These are phyloP conservation scores for Polyplosphaeria fusca DNA, from an alignment of 495 filamentous ascomycete genomes.

Conservation along the genomic window DNA sequence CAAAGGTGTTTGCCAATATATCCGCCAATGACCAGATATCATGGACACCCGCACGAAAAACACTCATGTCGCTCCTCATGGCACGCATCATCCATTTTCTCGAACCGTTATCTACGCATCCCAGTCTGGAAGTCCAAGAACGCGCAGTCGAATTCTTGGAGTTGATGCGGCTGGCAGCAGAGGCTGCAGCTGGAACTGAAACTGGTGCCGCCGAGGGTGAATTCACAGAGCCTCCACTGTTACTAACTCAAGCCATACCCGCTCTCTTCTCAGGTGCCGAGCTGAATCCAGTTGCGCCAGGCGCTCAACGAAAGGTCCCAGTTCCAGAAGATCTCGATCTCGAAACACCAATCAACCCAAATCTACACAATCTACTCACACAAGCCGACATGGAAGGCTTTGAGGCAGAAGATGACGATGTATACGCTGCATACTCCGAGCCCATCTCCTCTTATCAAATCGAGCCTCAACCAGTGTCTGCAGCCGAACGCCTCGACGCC, in stretches of 20 bases:
- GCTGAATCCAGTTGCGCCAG: constrained; percentile 80
- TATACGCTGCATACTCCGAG: constrained; percentile 70
- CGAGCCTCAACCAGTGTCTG: constrained; percentile 43
- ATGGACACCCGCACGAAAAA: constrained; percentile 66
- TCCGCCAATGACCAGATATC: constrained; percentile 51
- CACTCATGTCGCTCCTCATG: constrained; percentile 69
- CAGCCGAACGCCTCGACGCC: constrained; percentile 51
- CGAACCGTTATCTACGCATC: constrained; percentile 72
- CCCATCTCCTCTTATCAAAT: constrained; percentile 33
- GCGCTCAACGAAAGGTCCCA: constrained; percentile 84
- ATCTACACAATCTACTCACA: constrained; percentile 61
- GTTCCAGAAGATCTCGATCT: constrained; percentile 70
- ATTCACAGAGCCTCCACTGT: constrained; percentile 64
- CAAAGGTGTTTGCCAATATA: constrained; percentile 75
- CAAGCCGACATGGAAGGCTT: constrained; percentile 55
- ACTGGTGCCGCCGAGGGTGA: constrained; percentile 49
- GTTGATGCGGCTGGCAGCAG: constrained; percentile 75
- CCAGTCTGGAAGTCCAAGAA: constrained; percentile 93
- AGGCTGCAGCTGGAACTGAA: constrained; percentile 67
- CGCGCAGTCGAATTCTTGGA: constrained; percentile 89
- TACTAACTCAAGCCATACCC: constrained; percentile 85
- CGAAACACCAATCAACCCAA: constrained; percentile 75
- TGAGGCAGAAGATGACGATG: constrained; percentile 58
- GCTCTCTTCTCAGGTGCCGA: constrained; percentile 80
- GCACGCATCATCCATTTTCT: constrained; percentile 76